These are phyloP conservation scores for Aegilops sharonensis DNA, from an alignment of 176 grass and related monocot species.

Conservation along the genomic window DNA sequence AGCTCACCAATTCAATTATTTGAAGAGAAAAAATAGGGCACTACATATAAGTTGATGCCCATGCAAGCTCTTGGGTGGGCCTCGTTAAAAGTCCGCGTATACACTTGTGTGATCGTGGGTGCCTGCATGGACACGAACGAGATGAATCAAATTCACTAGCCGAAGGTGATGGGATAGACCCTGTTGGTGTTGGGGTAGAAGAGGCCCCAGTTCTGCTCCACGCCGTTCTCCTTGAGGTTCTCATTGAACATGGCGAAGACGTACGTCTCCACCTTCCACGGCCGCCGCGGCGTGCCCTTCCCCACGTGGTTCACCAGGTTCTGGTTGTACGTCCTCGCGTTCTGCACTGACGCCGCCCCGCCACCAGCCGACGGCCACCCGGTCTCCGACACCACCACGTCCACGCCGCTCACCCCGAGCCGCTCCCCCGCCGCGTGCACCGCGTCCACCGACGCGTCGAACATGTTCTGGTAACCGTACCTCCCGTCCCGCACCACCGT, in stretches of 20 bases:
- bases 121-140: too few species aligned
- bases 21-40: too few species aligned
- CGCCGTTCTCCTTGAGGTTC: constrained; percentile 33
- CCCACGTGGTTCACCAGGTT: constrained; percentile 48
- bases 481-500: constrained; percentile 41
- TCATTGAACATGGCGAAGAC: constrained; percentile 78
- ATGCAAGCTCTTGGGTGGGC: too few species aligned
- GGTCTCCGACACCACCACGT: constrained; percentile 77
- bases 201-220: constrained; percentile 55
- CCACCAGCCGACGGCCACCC: constrained; percentile 75
- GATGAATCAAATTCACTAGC: too few species aligned
- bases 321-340: constrained; percentile 59
- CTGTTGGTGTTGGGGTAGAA: constrained; percentile 48
- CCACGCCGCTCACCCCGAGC: constrained; percentile 6
- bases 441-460: constrained; percentile 54
- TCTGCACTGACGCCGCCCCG: background rate
- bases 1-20: too few species aligned
- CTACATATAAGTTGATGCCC: too few species aligned
- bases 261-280: constrained; percentile 43
- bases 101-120: too few species aligned
- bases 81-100: too few species aligned
- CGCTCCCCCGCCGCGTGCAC: constrained; percentile 45
- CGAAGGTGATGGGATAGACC: constrained; percentile 51
- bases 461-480: constrained; percentile 57
- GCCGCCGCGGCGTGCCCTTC: constrained; percentile 16